Conservation (phyloP, 1,284 basidiomycete species). For the Apiotrichum domesticum region DNA sequence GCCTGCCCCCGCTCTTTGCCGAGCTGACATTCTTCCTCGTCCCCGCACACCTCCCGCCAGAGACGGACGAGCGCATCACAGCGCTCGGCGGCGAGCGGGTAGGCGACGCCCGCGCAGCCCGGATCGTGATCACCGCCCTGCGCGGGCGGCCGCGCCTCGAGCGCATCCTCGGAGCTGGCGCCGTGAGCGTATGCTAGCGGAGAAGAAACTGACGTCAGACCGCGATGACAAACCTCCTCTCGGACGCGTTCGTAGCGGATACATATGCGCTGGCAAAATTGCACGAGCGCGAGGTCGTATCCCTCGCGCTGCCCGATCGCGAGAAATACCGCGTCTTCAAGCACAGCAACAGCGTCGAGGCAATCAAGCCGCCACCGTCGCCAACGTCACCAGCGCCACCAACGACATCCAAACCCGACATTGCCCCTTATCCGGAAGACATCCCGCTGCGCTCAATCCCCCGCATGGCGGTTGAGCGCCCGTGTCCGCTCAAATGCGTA, state of each 20-base stretch:
- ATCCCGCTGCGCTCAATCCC: slow-evolving; percentile 36
- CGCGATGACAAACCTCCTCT: slow-evolving; percentile 13
- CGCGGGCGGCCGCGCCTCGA: slow-evolving; percentile 35
- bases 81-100: slow-evolving; percentile 39
- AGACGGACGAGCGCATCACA: slow-evolving; percentile 20
- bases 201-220: neutral
- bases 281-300: neutral
- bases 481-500: slow-evolving; percentile 37
- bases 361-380: neutral
- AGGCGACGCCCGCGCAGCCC: slow-evolving; percentile 16
- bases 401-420: slow-evolving; percentile 15
- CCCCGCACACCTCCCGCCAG: slow-evolving; percentile 3
- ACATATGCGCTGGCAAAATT: slow-evolving; percentile 16
- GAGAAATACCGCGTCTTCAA: slow-evolving; percentile 16
- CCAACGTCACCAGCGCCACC: too few species aligned
- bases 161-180: slow-evolving; percentile 19
- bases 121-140: slow-evolving; percentile 35
- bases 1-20: slow-evolving; percentile 33
- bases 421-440: slow-evolving; percentile 26
- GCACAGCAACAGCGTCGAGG: slow-evolving; percentile 4
- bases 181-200: neutral
- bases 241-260: slow-evolving; percentile 27
- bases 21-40: slow-evolving; percentile 39
- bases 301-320: slow-evolving; percentile 11
- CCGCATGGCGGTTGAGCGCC: slow-evolving; percentile 28